phyloP scores from a whole-genome alignment of 306 rosid species.

The Boehmeria nivea region DNA sequence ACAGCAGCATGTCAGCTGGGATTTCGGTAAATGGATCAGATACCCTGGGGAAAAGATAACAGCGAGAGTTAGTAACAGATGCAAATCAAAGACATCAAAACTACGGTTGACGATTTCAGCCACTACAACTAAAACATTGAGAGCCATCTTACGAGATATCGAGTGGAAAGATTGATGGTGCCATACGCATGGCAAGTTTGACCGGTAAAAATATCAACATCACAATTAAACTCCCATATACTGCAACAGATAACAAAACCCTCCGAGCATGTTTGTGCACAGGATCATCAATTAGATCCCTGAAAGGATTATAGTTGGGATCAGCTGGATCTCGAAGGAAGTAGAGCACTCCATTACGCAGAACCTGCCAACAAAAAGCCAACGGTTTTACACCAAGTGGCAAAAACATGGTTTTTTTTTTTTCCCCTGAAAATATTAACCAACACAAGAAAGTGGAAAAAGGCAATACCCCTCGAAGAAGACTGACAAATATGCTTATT shows the following conservation, averaged over 20 bases:
- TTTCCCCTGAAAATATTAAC: too few species aligned
- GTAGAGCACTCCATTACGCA: slow-evolving; percentile 94
- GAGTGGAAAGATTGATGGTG: slow-evolving; percentile 87
- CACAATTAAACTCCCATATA: slow-evolving; percentile 96
- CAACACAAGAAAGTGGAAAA: background rate
- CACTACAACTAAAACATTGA: slow-evolving; percentile 11
- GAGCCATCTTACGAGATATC: slow-evolving; percentile 77
- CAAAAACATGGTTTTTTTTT: too few species aligned
- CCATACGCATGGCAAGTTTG: slow-evolving; percentile 92
- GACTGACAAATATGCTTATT: slow-evolving; percentile 98
- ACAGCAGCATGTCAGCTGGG: slow-evolving; percentile 98
- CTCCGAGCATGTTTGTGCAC: slow-evolving; percentile 99
- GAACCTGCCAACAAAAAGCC: slow-evolving; percentile 56
- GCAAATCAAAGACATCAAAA: slow-evolving; percentile 1
- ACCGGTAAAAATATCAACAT: slow-evolving; percentile 97
- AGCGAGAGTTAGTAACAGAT: slow-evolving; percentile 22
- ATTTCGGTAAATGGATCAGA: slow-evolving; percentile 98
- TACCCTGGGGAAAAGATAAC: slow-evolving; percentile 52
- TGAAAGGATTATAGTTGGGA: slow-evolving; percentile 98
- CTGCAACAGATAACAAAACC: slow-evolving; percentile 89
- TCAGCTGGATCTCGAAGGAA: slow-evolving; percentile 98
- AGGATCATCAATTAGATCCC: slow-evolving; percentile 96
- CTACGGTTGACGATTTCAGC: background rate
- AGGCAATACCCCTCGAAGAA: slow-evolving; percentile 90
- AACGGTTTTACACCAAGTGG: background rate